These are phyloP conservation scores for Lomentospora prolificans DNA, from an alignment of 2,329 filamentous ascomycete species.

Conservation along the genomic window DNA sequence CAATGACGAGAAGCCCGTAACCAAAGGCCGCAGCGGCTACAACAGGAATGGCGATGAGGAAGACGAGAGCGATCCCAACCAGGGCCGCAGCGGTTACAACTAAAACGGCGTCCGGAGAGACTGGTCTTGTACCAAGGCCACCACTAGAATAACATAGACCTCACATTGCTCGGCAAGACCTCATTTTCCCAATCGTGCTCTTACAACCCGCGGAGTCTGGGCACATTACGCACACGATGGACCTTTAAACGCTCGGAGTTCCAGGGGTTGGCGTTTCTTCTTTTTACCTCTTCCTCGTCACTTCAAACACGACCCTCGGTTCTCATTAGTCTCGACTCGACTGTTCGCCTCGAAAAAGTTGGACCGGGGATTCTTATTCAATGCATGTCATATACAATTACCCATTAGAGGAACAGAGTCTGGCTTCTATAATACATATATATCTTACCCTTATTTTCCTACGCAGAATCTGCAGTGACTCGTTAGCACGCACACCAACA, in stretches of 20 bases:
- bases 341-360: background rate
- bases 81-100: constrained; percentile 32
- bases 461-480: constrained; percentile 39
- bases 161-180: constrained; percentile 3
- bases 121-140: constrained; percentile 12
- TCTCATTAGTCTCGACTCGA: constrained; percentile 1
- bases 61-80: constrained; percentile 16
- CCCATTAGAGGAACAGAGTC: constrained; percentile 3
- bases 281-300: background rate
- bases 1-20: constrained; percentile 14
- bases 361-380: no score
- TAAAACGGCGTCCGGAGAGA: constrained; percentile 19
- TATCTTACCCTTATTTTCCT: constrained; percentile 31
- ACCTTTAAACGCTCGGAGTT: background rate
- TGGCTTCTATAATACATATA: constrained; percentile 2
- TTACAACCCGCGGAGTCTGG: background rate
- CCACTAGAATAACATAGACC: constrained; percentile 19
- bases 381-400: constrained; percentile 7
- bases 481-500: background rate
- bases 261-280: background rate
- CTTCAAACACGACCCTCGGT: no score
- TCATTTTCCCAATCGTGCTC: background rate
- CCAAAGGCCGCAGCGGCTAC: constrained; percentile 33
- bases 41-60: constrained; percentile 25
- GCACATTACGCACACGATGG: background rate